Conservation (phyloP, 164 flowering plant species). For the Chloranthus sessilifolius region DNA sequence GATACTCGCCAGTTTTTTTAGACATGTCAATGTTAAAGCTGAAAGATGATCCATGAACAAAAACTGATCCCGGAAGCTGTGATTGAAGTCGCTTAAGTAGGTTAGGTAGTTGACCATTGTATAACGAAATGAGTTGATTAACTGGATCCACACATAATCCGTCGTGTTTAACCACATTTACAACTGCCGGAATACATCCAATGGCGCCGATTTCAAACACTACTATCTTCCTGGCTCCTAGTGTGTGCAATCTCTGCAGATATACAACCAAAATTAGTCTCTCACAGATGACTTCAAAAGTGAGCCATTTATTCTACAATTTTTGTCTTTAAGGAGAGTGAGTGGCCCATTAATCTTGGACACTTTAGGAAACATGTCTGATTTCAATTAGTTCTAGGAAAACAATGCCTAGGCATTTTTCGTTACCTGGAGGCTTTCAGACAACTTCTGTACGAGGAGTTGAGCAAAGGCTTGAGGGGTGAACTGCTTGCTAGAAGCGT, state of each 20-base stretch:
- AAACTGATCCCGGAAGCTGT: background rate
- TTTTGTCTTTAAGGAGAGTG: background rate
- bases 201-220: background rate
- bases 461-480: slow-evolving; percentile 15
- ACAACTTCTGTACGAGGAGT: background rate
- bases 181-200: background rate
- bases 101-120: background rate
- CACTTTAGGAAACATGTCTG: background rate
- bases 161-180: background rate
- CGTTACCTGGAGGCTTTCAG: background rate
- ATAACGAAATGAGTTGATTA: background rate
- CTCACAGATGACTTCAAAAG: no score
- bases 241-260: slow-evolving; percentile 1
- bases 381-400: background rate
- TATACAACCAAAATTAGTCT: no score
- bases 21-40: no score
- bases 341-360: background rate
- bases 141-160: background rate
- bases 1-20: no score
- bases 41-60: background rate
- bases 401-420: background rate
- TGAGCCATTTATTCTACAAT: no score
- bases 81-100: background rate
- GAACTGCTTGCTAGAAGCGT: background rate
- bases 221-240: slow-evolving; percentile 6